Conservation (phyloP, 495 filamentous ascomycete species). For the Trichoderma gamsii region DNA sequence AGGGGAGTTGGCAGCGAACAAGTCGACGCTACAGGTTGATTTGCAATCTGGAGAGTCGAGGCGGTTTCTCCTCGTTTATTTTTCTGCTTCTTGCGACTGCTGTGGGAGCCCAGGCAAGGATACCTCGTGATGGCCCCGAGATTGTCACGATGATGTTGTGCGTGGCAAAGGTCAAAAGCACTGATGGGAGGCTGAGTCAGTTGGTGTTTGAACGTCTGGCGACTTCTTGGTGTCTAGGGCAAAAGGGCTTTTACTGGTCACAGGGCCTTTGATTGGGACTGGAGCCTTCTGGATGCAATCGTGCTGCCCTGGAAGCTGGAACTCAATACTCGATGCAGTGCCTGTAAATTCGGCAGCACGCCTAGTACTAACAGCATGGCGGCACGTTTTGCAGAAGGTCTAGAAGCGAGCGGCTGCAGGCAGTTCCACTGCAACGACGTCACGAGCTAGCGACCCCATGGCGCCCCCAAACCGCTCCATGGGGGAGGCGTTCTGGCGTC, state of each 20-base stretch:
- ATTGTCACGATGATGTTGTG: conserved; percentile 12
- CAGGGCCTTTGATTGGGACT: neutral
- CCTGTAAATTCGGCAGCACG: no score
- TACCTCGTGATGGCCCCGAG: conserved; percentile 1
- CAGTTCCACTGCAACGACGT: conserved; percentile 2
- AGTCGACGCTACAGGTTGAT: neutral
- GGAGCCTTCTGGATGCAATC: neutral
- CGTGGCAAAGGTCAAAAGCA: neutral
- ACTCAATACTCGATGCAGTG: neutral
- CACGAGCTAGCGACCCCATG: conserved; percentile 13
- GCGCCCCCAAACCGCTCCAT: neutral
- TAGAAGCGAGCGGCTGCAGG: no score
- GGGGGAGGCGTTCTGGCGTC: no score
- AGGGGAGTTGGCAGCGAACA: neutral
- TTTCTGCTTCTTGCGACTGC: no score
- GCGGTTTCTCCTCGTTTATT: no score
- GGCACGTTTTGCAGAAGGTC: no score
- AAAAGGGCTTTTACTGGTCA: neutral
- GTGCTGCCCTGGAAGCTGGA: neutral
- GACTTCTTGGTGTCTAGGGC: neutral
- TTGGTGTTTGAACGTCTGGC: neutral
- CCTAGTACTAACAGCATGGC: no score
- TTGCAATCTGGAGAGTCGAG: neutral
- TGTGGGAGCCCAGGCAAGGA: neutral
- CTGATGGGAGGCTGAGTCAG: neutral